Evolutionary conservation across 306 rosid genomes (phyloP), one percentile per base, ranked within the genome.

Genomic region (Dalbergia cultrata): DNA sequence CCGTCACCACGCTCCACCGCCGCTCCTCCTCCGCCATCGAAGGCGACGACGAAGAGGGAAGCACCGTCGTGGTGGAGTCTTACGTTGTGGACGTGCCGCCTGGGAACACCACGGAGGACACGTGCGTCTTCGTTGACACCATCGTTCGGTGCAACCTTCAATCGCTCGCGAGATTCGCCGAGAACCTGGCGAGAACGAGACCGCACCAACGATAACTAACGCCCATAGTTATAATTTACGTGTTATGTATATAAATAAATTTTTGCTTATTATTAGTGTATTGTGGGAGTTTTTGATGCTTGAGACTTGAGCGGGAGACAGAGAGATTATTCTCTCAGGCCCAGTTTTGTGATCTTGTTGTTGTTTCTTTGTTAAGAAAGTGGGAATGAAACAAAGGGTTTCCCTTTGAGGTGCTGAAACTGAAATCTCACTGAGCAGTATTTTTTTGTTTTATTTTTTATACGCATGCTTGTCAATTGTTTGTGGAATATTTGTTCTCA

Each of bases 11-110:
- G 0, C 99, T 96, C 60, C 99, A 93, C 77, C 83, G 85, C 76
- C 1, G 67, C n/a, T 50, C 57, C 71, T 34, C 84, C 22, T 3
- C 66, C 8, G 56, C 72, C 4, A 59, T 57, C 64, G 82, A 83
- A 5, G 77, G 45, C 56, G 88, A 86, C 0, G 87, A 58, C 78
- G 85, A 85, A 54, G 69, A 73, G 31, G 18, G 80, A 43, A 73
- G 74, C 3, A 96, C 99, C 34, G 86, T 88, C 33, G 99, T 90
- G 18, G 91, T 96, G 10, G 99, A 96, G 74, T 96, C 99, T 3
- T 96, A 92, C 84, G 97, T 89, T 31, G 99, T 90, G n/a, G 99
- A 96, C n/a, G 92, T 92, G 4, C 99, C 99, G 13, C 90, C 89
- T 6, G 99, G 94, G 7, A 96, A 96, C 83, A 93, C 97, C 7